Evolutionary conservation across 345 rosid species (phyloP).

Genomic region (Sonneratia caseolaris): DNA sequence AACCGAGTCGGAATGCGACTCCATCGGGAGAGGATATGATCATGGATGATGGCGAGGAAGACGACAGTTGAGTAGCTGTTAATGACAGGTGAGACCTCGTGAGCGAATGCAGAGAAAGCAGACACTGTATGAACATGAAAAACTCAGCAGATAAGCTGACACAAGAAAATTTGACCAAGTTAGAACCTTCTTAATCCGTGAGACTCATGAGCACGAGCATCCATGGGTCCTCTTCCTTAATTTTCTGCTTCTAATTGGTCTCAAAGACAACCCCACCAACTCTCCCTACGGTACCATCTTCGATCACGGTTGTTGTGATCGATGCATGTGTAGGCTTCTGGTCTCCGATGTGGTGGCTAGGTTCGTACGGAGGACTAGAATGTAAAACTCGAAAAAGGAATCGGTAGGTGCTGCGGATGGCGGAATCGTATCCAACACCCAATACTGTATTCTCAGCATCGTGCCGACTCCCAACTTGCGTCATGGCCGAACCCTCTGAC

Average conservation of each 20-base stretch:
- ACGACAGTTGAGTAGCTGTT: no score
- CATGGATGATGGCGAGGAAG: not conserved
- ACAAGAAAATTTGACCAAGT: not conserved
- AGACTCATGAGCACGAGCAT: not conserved
- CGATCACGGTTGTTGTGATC: no score
- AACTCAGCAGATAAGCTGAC: not conserved
- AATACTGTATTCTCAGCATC: no score
- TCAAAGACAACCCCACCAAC: not conserved
- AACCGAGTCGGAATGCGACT: no score
- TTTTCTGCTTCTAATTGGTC: not conserved
- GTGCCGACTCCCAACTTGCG: not conserved
- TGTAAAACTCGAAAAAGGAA: not conserved
- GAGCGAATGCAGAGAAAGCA: not conserved
- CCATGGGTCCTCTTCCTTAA: not conserved
- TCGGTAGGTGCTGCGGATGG: not conserved
- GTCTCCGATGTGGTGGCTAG: not conserved
- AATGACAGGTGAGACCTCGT: not conserved
- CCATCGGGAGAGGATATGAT: not conserved
- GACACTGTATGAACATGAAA: not conserved
- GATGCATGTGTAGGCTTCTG: no score
- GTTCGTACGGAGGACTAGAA: not conserved
- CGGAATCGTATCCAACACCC: not conserved
- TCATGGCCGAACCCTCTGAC: not conserved
- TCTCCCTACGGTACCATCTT: not conserved
- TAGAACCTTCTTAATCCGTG: slow-evolving; percentile 3